Base-by-base conservation (phyloP, 768 basidiomycete genomes). In the Boletus huronensis region DNA sequence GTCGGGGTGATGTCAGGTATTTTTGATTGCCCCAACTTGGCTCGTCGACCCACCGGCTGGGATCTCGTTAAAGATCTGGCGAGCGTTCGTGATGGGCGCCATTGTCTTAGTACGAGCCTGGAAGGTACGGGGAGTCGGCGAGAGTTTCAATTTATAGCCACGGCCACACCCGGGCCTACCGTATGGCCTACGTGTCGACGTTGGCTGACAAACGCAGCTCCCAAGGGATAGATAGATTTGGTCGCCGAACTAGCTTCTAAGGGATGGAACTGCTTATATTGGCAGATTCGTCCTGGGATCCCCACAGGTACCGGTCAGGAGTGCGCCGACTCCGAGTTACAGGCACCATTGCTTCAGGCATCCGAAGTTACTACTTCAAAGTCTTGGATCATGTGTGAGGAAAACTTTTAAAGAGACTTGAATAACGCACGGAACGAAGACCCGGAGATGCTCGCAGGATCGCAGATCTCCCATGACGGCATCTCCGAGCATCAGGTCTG, bases 1-100 rank as follows among this genome's bases (percentile, higher is more conserved):
- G 39, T 46, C 23, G 6, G 17, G 35, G 13, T 16, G 46, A 25
- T 28, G 23, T 61, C 47, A 58, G 0, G 39, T 11, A 19, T 34
- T 2, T 17, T 16, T 13, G 34, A 34, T n/a, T 29, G 10, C 14
- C 21, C 16, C 6, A 17, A 14, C 4, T 31, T 29, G 19, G 28
- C 3, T 19, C 6, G 17, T 16, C 10, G 19, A 50, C 48, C 11
- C 28, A 57, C 62, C 53, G 1, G 55, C 40, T 28, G 75, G 77
- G 38, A 76, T 48, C 7, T 69, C 63, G 46, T 73, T 74, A 54
- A 76, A 78, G 25, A 75, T 48, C 14, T 68, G 68, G 47, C 72
- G 73, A 25, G 60, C 68, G 49, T 78, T 77, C 6, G 54, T 70
- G 4, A 63, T 59, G 26, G 52, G 52, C 13, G 50, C 23, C 58